Evolutionary conservation across 805 yeast species (phyloP), one percentile per base, ranked within the genome.

Genomic region (Saccharomyces paradoxus): DNA sequence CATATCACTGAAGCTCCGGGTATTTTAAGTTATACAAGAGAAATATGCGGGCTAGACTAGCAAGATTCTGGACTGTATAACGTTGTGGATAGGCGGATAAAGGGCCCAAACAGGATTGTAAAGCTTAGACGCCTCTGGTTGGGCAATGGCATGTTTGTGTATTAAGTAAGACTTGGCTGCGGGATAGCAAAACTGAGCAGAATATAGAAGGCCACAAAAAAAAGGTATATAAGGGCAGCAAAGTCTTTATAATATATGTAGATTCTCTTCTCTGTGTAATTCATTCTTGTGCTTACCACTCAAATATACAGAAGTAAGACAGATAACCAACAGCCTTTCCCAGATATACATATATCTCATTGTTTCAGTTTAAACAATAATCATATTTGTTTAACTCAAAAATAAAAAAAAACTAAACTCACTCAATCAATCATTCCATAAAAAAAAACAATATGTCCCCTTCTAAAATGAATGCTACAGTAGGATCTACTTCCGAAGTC

Each of bases 401-500:
- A 17, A 17, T 13, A 1, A 22, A 21, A 3, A 50, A 46, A 47
- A 46, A 8, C 9, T 30, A 17, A 21, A n/a, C 9, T 29, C 4
- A 29, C 26, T 30, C 41, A 28, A 49, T 13, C 17, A 47, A 50
- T 14, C 13, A 41, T 41, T 30, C 44, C 32, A 7, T 13, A 22
- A 24, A 21, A 29, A 31, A 48, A 29, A 46, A 51, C 37, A 21
- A 26, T 12, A 50, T 60, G 56, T 53, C 60, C 6, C 55, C 58
- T 14, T 56, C 63, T 31, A 57, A 53, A 48, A 55, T 61, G 53
- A 47, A 58, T 27, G 56, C 51, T 22, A 52, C 57, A 24, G 51
- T 56, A 30, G 54, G 50, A n/a, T 55, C 53, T 44, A 52, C 56
- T 24, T 46, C 55, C 17, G 56, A 60, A 29, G 70, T 63, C 28